Evolutionary conservation across 73 alveolate species (phyloP).

Genomic region (Uronychia binucleata): DNA sequence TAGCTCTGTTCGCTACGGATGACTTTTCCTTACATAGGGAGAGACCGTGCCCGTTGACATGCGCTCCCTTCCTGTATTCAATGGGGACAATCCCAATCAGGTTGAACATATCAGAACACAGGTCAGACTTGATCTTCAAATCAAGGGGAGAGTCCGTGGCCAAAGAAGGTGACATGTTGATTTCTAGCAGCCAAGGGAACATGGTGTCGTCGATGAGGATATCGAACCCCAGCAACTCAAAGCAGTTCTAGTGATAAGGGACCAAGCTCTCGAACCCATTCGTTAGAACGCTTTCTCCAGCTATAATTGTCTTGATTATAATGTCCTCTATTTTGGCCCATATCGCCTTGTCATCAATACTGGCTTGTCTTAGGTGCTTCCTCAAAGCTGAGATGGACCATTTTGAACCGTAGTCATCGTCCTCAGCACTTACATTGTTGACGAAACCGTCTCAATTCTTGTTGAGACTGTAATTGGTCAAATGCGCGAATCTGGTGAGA

Average conservation of each 20-base stretch:
- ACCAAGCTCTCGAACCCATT: conserved; percentile 37
- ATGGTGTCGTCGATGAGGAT: conserved; percentile 79
- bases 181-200: conserved; percentile 91
- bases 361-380: conserved; percentile 6
- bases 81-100: conserved; percentile 80
- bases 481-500: conserved; percentile 56
- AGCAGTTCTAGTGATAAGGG: conserved; percentile 58
- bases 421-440: conserved; percentile 66
- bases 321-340: conserved; percentile 70
- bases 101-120: conserved; percentile 85
- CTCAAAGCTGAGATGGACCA: conserved; percentile 74
- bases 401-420: conserved; percentile 80
- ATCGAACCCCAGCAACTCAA: conserved; percentile 86
- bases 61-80: conserved; percentile 31
- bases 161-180: conserved; percentile 83
- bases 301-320: conserved; percentile 58
- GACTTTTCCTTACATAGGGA: neutral
- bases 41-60: neutral
- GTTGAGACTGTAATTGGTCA: conserved; percentile 82
- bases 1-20: neutral
- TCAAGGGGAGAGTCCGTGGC: conserved; percentile 87
- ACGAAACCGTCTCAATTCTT: conserved; percentile 64
- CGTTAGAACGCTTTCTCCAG: conserved; percentile 53
- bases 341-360: conserved; percentile 50
- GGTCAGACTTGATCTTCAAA: conserved; percentile 81